phyloP scores from a whole-genome alignment of 306 rosid genomes.

The Luffa aegyptiaca region DNA sequence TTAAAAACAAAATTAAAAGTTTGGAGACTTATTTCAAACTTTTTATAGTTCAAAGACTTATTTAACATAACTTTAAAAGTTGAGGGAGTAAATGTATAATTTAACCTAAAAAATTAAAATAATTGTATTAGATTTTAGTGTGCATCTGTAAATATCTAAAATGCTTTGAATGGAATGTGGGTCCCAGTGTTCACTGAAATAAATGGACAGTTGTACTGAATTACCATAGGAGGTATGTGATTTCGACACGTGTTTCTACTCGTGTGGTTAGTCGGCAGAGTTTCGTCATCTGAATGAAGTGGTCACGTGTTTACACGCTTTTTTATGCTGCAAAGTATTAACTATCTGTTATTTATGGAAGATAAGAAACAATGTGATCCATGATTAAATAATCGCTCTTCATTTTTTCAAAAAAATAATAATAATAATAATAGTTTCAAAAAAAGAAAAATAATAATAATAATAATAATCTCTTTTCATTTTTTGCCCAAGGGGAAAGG shows the following conservation, averaged over 20 bases:
- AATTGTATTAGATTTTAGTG: background rate
- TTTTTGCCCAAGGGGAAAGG: too few relatives aligned
- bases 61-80: too few relatives aligned
- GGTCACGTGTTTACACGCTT: background rate
- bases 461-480: too few relatives aligned
- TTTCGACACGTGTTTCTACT: background rate
- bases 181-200: background rate
- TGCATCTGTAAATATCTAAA: background rate
- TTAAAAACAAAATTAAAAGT: too few relatives aligned
- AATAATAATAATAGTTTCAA: too few relatives aligned
- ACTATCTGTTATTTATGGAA: background rate
- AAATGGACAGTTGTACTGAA: background rate
- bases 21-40: too few relatives aligned
- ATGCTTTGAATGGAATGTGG: background rate
- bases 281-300: background rate
- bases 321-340: background rate
- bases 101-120: too few relatives aligned
- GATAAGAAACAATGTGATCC: background rate
- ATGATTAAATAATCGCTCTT: background rate
- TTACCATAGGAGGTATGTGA: background rate
- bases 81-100: too few relatives aligned
- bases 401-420: too few relatives aligned
- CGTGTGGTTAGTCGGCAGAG: background rate
- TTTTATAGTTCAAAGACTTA: too few relatives aligned
- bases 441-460: too few relatives aligned